Conservation (phyloP, 139 green algal species). For the Prasinococcaceae sp. region DNA sequence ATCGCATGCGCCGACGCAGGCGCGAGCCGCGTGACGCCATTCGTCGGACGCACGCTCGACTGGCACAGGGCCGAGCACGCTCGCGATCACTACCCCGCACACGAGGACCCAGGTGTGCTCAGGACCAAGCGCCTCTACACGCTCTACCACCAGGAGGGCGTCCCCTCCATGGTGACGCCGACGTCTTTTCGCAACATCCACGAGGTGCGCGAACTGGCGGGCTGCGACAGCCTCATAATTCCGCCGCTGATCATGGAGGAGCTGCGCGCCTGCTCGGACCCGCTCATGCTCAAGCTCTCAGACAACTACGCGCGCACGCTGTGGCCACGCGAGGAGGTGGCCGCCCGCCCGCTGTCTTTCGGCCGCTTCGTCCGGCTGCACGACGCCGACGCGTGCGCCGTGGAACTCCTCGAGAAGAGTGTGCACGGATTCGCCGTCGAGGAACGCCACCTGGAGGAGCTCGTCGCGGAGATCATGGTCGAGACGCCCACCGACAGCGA, state of each 20-base stretch:
- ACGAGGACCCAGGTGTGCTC: conserved; percentile 2
- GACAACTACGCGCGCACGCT: too few species aligned
- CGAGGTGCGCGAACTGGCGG: conserved; percentile 6
- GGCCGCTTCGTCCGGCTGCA: too few species aligned
- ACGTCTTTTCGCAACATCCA: conserved; percentile 71
- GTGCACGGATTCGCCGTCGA: too few species aligned
- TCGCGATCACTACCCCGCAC: not conserved
- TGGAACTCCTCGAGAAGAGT: too few species aligned
- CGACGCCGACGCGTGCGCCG: too few species aligned
- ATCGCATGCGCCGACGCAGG: conserved; percentile 60
- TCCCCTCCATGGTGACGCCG: conserved; percentile 73
- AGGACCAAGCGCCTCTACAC: conserved; percentile 16
- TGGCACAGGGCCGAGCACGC: conserved; percentile 27
- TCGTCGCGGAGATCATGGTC: too few species aligned
- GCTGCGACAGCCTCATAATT: conserved; percentile 82
- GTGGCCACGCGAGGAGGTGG: too few species aligned
- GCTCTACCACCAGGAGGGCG: conserved; percentile 63
- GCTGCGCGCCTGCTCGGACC: too few species aligned
- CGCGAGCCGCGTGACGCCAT: conserved; percentile 68
- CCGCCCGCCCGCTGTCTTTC: too few species aligned
- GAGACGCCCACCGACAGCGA: too few species aligned
- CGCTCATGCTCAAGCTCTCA: too few species aligned
- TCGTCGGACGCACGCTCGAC: conserved; percentile 85
- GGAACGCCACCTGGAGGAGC: too few species aligned
- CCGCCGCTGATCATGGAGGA: conserved; percentile 60